Conservation (phyloP, 192 early-diverging fungal genomes). For the Backusella psychrophila region DNA sequence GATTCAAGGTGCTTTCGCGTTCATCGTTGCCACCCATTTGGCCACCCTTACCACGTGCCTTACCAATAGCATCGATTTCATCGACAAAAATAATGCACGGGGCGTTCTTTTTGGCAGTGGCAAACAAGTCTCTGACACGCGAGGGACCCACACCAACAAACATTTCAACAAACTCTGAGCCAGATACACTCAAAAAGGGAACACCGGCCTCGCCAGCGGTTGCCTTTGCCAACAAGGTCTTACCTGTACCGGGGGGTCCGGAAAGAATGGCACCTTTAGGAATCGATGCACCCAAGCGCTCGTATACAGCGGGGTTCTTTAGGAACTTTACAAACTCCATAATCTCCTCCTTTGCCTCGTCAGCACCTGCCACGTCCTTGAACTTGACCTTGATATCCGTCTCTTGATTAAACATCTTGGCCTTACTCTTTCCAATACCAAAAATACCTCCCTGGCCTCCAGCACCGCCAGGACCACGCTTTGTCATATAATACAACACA, state of each 20-base stretch:
- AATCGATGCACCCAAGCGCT: conserved; percentile 95
- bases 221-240: conserved; percentile 98
- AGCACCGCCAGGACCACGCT: conserved; percentile 66
- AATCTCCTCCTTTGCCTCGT: conserved; percentile 99
- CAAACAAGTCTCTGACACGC: conserved; percentile 95
- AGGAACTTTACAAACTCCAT: conserved; percentile 99
- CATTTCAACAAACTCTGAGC: conserved; percentile 99
- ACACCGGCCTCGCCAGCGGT: conserved; percentile 99
- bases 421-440: conserved; percentile 94
- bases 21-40: conserved; percentile 96
- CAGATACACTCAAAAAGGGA: conserved; percentile 97
- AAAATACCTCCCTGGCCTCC: conserved; percentile 80
- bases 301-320: conserved; percentile 90
- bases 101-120: conserved; percentile 94
- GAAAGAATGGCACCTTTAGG: conserved; percentile 97
- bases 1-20: conserved; percentile 96
- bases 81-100: conserved; percentile 99
- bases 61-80: conserved; percentile 99
- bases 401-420: conserved; percentile 97
- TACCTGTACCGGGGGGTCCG: conserved; percentile 92
- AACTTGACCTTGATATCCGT: conserved; percentile 95
- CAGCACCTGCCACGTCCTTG: conserved; percentile 98
- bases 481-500: conserved; percentile 83
- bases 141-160: conserved; percentile 98
- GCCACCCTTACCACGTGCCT: conserved; percentile 87